A percentile compares a stretch with the other conserved stretches of the same genome.
These are phyloP conservation scores for Plasmodium fragile DNA, from an alignment of 169 alveolate species.

Conservation along the genomic window DNA sequence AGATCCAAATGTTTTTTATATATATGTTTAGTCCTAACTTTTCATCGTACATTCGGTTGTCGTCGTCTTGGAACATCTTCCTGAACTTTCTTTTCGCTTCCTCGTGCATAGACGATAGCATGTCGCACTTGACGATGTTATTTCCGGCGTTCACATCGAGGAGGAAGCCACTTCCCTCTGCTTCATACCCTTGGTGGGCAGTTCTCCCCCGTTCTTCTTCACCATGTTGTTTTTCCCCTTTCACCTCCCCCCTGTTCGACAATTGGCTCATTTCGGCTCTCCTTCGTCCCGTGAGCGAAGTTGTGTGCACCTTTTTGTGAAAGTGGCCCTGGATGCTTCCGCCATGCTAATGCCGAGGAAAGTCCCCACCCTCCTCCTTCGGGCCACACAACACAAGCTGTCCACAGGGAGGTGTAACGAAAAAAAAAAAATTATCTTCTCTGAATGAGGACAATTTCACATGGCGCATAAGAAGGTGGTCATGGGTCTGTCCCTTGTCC, in stretches of 20 bases:
- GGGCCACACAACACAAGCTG: background rate
- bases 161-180: background rate
- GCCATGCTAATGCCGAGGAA: background rate
- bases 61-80: constrained; percentile 17
- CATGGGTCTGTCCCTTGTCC: background rate
- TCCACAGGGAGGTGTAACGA: background rate
- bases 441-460: background rate
- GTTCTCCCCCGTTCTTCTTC: background rate
- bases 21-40: constrained; percentile 24
- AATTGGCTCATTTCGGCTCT: background rate
- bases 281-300: background rate
- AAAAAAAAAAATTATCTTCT: background rate
- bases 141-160: constrained; percentile 20
- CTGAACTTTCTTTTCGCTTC: constrained; percentile 15
- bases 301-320: background rate
- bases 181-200: background rate
- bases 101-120: constrained; percentile 35
- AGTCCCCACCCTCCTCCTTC: background rate
- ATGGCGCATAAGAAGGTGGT: background rate
- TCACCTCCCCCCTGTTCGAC: background rate
- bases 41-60: constrained; percentile 27
- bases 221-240: background rate
- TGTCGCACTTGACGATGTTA: constrained; percentile 23
- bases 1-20: constrained; percentile 62
- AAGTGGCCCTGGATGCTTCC: background rate